phyloP scores from a whole-genome alignment of 331 rosid genomes.

The Arachis monticola region DNA sequence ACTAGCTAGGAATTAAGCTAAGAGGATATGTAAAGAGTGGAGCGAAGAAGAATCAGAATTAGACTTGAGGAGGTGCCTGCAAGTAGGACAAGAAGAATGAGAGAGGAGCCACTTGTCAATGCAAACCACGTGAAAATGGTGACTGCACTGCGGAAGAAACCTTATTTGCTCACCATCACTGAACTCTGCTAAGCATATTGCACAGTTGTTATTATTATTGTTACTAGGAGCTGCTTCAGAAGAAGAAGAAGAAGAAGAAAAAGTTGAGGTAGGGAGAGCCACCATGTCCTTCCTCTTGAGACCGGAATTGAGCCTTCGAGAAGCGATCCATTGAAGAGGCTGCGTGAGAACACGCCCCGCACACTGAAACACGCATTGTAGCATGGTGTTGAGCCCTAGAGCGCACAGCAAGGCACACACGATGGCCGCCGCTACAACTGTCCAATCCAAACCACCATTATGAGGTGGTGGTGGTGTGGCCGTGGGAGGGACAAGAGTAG shows the following conservation, averaged over 20 bases:
- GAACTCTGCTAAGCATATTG: slow-evolving; percentile 72
- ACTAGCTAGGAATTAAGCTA: background rate
- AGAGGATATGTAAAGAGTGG: slow-evolving; percentile 40
- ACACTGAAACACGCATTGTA: slow-evolving; percentile 70
- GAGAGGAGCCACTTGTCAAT: slow-evolving; percentile 77
- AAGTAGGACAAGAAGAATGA: slow-evolving; percentile 91
- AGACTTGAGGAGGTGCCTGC: slow-evolving; percentile 63
- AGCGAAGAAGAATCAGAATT: background rate
- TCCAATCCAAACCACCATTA: slow-evolving; percentile 45
- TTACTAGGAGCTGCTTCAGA: slow-evolving; percentile 18
- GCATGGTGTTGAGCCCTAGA: slow-evolving; percentile 77
- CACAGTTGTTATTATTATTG: slow-evolving; percentile 41
- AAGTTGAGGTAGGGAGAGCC: slow-evolving; percentile 70
- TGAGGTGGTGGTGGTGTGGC: slow-evolving; percentile 24
- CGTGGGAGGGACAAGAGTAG: slow-evolving; percentile 33
- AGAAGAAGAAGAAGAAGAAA: slow-evolving; percentile 38
- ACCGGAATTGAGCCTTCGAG: slow-evolving; percentile 65
- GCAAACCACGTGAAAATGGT: slow-evolving; percentile 73
- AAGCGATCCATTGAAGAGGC: slow-evolving; percentile 59
- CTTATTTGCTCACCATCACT: slow-evolving; percentile 69
- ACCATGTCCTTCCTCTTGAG: slow-evolving; percentile 72
- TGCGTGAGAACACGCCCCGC: slow-evolving; percentile 52
- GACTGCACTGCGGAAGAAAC: slow-evolving; percentile 75
- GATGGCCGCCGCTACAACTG: slow-evolving; percentile 66
- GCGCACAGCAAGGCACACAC: slow-evolving; percentile 77